Evolutionary conservation across 1,139 yeast species (phyloP).

Genomic region (Diutina catenulata): DNA sequence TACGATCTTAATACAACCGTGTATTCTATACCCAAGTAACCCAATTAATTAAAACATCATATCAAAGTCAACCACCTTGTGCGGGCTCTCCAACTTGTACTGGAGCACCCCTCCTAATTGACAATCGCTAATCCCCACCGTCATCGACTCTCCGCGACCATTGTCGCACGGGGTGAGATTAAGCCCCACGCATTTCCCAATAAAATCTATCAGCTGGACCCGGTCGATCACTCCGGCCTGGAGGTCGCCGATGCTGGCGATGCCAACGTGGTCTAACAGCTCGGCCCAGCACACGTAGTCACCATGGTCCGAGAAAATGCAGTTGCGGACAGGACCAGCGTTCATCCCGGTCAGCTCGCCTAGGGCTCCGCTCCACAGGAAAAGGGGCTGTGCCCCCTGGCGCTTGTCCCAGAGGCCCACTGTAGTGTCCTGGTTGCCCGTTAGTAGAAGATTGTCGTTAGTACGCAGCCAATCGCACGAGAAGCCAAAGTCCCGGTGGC

Average conservation of each 20-base stretch:
- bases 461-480: constrained; percentile 47
- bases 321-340: constrained; percentile 38
- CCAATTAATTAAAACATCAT: too few relatives aligned
- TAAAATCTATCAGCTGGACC: constrained; percentile 39
- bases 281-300: constrained; percentile 45
- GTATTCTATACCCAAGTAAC: too few relatives aligned
- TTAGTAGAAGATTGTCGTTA: constrained; percentile 31
- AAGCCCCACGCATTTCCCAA: constrained; percentile 51
- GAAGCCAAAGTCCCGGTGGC: constrained; percentile 47
- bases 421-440: constrained; percentile 55
- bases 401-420: constrained; percentile 44
- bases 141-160: constrained; percentile 35
- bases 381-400: constrained; percentile 15
- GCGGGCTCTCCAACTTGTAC: constrained; percentile 27
- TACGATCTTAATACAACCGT: too few relatives aligned
- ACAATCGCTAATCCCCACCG: constrained; percentile 44
- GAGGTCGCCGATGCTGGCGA: constrained; percentile 27
- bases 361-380: constrained; percentile 26
- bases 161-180: constrained; percentile 34
- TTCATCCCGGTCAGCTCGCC: constrained; percentile 16
- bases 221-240: constrained; percentile 11
- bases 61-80: constrained; percentile 30
- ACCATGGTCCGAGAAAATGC: constrained; percentile 37
- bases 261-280: constrained; percentile 46
- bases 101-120: constrained; percentile 48